Conservation (phyloP, 208 protist genomes). For the Acanthamoeba culbertsoni region DNA sequence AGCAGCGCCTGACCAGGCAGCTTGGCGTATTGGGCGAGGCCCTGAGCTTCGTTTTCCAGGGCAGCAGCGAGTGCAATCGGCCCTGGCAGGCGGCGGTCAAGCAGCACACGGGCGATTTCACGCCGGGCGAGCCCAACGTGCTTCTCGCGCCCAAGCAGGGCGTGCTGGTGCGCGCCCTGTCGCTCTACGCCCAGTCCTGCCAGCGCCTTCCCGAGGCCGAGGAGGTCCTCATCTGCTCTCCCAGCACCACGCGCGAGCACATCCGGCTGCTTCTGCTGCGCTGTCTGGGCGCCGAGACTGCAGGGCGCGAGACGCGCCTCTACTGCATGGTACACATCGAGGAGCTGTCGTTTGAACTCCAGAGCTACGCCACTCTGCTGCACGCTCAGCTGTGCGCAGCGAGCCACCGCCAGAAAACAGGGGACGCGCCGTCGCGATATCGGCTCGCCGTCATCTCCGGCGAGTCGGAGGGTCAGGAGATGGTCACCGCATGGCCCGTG, state of each 20-base stretch:
- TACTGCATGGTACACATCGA: conserved; percentile 44
- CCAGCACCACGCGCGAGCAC: background rate
- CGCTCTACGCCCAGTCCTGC: conserved; percentile 31
- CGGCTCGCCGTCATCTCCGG: conserved; percentile 28
- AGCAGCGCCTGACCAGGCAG: background rate
- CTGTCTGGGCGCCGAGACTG: background rate
- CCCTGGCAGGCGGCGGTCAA: background rate
- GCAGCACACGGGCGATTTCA: background rate
- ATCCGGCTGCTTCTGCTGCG: background rate
- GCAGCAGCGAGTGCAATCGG: background rate
- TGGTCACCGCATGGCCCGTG: background rate
- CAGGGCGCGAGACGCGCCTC: background rate
- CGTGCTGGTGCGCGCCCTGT: conserved; percentile 10
- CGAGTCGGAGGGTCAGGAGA: conserved; percentile 3
- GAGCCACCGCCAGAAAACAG: background rate
- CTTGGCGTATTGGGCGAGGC: background rate
- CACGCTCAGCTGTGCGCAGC: background rate
- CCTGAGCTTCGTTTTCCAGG: background rate
- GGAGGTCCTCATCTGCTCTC: conserved; percentile 45
- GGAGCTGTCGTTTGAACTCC: conserved; percentile 26
- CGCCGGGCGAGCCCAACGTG: background rate
- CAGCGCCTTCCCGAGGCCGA: conserved; percentile 23
- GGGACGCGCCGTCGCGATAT: background rate
- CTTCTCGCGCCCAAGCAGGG: background rate
- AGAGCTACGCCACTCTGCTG: background rate